phyloP scores from a whole-genome alignment of 164 flowering plant genomes.

The Liquidambar formosana region DNA sequence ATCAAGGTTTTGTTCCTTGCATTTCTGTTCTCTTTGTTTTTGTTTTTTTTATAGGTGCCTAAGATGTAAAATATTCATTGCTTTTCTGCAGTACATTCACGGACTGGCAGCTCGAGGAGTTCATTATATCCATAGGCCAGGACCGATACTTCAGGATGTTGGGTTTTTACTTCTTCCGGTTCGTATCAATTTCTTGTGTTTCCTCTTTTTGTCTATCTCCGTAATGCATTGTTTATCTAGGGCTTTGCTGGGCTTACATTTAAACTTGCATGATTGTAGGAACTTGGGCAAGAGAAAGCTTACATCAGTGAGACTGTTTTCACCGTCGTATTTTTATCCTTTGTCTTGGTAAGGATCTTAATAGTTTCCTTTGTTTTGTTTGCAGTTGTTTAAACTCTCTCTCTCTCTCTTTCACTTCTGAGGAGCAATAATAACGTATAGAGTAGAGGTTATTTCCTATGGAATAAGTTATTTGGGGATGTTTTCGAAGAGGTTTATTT shows the following conservation, averaged over 20 bases:
- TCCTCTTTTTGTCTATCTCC: not conserved
- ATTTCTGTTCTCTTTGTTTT: not conserved
- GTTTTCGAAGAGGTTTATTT: not conserved
- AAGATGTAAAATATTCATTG: not conserved
- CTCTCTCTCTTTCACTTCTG: not conserved
- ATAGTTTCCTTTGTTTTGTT: conserved; percentile 1
- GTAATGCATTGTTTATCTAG: not conserved
- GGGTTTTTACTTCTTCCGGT: conserved; percentile 94
- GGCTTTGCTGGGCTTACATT: conserved; percentile 4
- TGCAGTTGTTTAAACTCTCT: not conserved
- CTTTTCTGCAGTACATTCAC: conserved; percentile 74
- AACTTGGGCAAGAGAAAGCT: conserved; percentile 86
- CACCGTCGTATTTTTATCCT: conserved; percentile 70
- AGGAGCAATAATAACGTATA: too few relatives aligned
- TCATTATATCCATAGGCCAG: conserved; percentile 95
- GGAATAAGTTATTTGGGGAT: too few relatives aligned
- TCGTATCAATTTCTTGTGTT: conserved; percentile 19
- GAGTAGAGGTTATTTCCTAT: too few relatives aligned
- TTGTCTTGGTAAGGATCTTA: conserved; percentile 68
- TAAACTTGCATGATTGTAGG: conserved; percentile 39
- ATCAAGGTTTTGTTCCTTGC: not conserved
- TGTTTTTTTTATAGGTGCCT: not conserved
- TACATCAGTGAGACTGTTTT: conserved; percentile 91
- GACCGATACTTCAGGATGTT: conserved; percentile 89
- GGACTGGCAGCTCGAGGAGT: conserved; percentile 98